Conservation (phyloP, 169 alveolate species). For the Blepharisma undulans region DNA sequence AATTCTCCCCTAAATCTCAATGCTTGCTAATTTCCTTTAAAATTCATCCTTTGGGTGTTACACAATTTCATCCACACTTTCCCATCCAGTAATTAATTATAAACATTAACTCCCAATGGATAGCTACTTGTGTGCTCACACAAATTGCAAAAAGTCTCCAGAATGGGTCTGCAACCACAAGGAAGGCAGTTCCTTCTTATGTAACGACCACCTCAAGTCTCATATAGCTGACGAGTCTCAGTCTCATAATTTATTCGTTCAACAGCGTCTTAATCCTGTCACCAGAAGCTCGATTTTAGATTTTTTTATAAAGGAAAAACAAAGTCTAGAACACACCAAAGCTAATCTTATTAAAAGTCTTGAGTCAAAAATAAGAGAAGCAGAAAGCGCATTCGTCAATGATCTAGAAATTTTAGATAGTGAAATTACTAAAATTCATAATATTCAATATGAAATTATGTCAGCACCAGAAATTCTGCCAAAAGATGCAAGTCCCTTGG, state of each 20-base stretch:
- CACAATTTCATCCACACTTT: neutral
- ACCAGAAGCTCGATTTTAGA: neutral
- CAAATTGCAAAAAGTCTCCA: neutral
- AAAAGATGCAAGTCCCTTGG: neutral
- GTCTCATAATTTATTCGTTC: neutral
- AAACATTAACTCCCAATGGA: neutral
- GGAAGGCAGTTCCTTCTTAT: neutral
- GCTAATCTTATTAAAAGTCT: neutral
- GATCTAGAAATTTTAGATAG: neutral
- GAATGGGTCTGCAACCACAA: neutral
- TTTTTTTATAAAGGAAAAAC: neutral
- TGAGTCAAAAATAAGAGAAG: neutral
- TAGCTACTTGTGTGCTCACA: neutral
- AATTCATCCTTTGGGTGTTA: neutral
- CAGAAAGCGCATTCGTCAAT: neutral
- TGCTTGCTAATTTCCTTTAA: neutral
- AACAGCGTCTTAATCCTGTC: neutral
- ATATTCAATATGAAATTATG: neutral
- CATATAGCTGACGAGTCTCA: neutral
- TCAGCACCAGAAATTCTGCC: neutral
- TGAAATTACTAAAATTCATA: neutral
- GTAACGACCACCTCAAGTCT: neutral
- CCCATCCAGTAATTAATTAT: neutral
- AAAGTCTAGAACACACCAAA: neutral
- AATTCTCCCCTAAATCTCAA: neutral